Base-by-base conservation (phyloP, 2,329 filamentous ascomycete genomes). In the Didymella arachidicola region DNA sequence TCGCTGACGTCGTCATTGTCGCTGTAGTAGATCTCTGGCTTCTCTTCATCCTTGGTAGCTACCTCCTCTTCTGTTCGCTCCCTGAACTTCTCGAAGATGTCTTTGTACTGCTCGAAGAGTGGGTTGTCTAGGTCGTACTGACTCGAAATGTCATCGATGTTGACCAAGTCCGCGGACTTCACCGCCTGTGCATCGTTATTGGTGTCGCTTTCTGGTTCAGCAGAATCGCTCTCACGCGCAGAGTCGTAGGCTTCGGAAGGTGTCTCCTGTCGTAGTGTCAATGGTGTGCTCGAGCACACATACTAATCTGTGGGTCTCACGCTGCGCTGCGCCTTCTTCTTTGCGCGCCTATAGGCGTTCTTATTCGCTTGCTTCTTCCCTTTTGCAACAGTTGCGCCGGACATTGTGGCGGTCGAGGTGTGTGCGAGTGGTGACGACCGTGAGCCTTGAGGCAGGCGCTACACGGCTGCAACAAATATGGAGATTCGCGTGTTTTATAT, bases 321-420 rank as follows among this genome's bases (percentile, higher is more conserved):
- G 66, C 86, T 79, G 72, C 88, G 88, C 81, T 96, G 96, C 71
- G 92, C 90, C 88, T 97, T 97, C 86, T 95, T 97, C 83, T 94
- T 93, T 47, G 92, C 91, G 77, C 94, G 88, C 77, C 93, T 87
- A 82, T 93, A 89, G 80, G 96, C 92, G 79, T 97, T 97, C 83
- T 97, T 98, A 77, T 90, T 93, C 82, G 90, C 88, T 82, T 94
- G 96, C 75, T 78, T 77, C 63, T 69, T 71, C 30, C 60, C 58
- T 27, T 71, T 71, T 10, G 45, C 56, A 42, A 59, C 64, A n/a
- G 63, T 61, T 53, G 71, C 65, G 26, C 70, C 71, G 27, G 71
- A 68, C 72, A 74, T 75, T 44, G 42, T 66, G 58, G 57, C 58
- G 41, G 41, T 34, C 27, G 22, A 36, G 10, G 50, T 34, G 56